phyloP scores from a whole-genome alignment of 73 alveolate species.

The Blepharisma stoltei region DNA sequence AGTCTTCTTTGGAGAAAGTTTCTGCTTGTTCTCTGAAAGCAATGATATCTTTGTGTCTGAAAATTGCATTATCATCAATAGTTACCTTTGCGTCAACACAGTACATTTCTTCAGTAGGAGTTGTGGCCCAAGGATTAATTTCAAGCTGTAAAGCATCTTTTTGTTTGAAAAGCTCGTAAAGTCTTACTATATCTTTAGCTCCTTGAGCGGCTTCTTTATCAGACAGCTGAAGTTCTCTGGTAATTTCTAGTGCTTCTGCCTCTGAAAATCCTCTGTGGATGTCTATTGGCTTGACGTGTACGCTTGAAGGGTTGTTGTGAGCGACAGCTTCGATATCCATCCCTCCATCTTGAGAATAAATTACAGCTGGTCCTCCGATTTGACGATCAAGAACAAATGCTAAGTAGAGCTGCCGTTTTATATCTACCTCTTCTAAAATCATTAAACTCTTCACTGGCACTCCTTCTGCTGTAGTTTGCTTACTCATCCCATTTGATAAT shows the following conservation, averaged over 20 bases:
- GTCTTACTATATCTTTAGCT: slow-evolving; percentile 42
- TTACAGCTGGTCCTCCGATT: slow-evolving; percentile 60
- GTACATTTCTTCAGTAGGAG: slow-evolving; percentile 52
- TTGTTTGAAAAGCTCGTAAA: slow-evolving; percentile 56
- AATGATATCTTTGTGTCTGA: slow-evolving; percentile 60
- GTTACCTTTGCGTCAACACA: slow-evolving; percentile 82
- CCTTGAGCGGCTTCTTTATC: slow-evolving; percentile 43
- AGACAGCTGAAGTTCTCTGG: slow-evolving; percentile 33
- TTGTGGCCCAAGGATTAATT: slow-evolving; percentile 86
- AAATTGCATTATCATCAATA: slow-evolving; percentile 73
- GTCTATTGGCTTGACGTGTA: slow-evolving; percentile 50
- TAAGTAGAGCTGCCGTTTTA: slow-evolving; percentile 57
- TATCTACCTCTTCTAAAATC: slow-evolving; percentile 80
- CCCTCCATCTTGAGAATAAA: slow-evolving; percentile 69
- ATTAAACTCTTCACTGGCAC: slow-evolving; percentile 63
- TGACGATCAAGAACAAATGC: slow-evolving; percentile 72
- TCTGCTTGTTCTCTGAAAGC: slow-evolving; percentile 58
- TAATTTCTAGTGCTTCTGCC: slow-evolving; percentile 46
- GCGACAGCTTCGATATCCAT: slow-evolving; percentile 85
- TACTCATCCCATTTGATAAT: too few species aligned
- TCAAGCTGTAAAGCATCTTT: slow-evolving; percentile 77
- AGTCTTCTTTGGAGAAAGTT: slow-evolving; percentile 51
- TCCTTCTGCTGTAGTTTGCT: slow-evolving; percentile 47
- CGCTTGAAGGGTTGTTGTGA: slow-evolving; percentile 67
- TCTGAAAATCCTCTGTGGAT: slow-evolving; percentile 52